Percentiles rank a stretch among this genome's conserved stretches.
phyloP scores from a whole-genome alignment of 164 flowering plant species.

The Protea cynaroides region DNA sequence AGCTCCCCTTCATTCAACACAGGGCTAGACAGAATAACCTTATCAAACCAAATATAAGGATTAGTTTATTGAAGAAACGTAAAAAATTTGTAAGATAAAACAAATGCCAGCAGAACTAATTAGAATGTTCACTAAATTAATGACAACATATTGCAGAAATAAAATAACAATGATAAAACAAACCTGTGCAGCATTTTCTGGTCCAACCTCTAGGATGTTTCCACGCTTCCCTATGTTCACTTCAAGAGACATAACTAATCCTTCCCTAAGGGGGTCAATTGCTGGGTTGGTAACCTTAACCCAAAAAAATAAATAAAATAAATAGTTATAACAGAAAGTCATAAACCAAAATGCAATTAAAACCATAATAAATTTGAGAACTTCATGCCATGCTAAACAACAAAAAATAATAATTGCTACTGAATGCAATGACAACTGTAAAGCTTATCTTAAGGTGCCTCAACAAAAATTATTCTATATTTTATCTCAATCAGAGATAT shows the following conservation, averaged over 20 bases:
- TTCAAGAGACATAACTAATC: conserved; percentile 99
- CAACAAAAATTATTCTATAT: too few species aligned
- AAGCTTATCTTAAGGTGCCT: too few species aligned
- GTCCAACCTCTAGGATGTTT: conserved; percentile 91
- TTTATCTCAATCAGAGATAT: too few species aligned
- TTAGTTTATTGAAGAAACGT: background rate
- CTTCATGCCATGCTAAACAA: background rate
- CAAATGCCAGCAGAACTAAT: conserved; percentile 1
- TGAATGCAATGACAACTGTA: too few species aligned
- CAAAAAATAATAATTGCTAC: background rate
- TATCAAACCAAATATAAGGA: conserved; percentile 6
- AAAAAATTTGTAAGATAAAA: background rate
- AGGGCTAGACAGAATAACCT: conserved; percentile 89
- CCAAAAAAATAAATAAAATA: too few species aligned
- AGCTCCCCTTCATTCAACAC: conserved; percentile 95
- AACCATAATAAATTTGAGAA: background rate
- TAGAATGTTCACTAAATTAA: background rate
- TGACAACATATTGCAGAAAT: background rate
- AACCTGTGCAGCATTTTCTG: conserved; percentile 98
- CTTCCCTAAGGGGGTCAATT: conserved; percentile 98
- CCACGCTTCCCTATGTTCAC: conserved; percentile 91
- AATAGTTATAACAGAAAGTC: background rate
- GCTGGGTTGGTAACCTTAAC: conserved; percentile 97
- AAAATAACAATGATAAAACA: conserved; percentile 11
- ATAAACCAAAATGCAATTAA: background rate